Base-by-base conservation (phyloP, 352 stramenopile species). In the Globisporangium nodosum region DNA sequence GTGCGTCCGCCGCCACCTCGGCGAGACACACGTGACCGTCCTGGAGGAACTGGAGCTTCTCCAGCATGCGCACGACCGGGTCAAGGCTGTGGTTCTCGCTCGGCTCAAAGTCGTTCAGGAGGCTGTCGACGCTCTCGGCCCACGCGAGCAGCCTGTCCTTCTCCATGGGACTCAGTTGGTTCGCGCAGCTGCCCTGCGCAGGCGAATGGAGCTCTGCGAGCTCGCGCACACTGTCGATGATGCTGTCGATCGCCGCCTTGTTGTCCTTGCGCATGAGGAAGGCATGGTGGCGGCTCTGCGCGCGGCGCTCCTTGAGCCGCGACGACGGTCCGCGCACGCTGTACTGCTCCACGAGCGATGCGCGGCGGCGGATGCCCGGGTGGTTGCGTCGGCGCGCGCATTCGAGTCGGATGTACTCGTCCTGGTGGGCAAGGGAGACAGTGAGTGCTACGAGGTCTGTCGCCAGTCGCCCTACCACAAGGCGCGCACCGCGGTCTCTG, bases 341-440 rank as follows among this genome's bases (percentile, higher is more conserved):
- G 51, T 76, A 88, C 52, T 87, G 75, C 13, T 81, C 73, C 31
- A 68, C 61, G 18, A 87, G 63, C 31, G 72, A 83, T 12, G 69
- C 69, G 16, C 76, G 67, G 0, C 72, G 76, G n/a, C 71, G 63
- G n/a, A 69, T 49, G 54, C 51, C 62, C 48, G 51, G 49, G 52
- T 81, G 71, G 42, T 85, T 85, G 52, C 77, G 77, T 16, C 77
- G 66, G 1, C 75, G 75, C 30, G 60, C 68, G 46, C 66, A 82
- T 72, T 87, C 76, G 33, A 85, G 61, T 42, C 81, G 74, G 49
- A 87, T 76, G 45, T 74, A 78, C 31, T 85, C 64, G 21, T 85
- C 80, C 77, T 89, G 39, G 13, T 18, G 20, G 48, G 40, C 12
- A 30, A 27, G 0, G 5, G 16, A 18, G 11, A 12, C 1, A 7